These are phyloP conservation scores for Limonium bicolor DNA, from an alignment of 148 eudicot species.

Conservation along the genomic window DNA sequence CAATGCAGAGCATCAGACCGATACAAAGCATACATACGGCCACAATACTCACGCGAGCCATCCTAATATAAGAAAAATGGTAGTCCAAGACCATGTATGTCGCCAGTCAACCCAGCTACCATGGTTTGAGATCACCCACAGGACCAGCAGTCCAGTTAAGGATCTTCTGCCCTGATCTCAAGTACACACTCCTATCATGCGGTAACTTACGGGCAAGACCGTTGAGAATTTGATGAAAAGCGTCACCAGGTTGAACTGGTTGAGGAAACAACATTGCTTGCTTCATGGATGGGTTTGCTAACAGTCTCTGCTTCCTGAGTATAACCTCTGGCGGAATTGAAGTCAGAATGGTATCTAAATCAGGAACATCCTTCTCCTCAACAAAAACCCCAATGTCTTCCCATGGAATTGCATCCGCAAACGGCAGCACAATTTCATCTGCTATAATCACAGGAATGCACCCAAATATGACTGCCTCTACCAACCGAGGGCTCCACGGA, in stretches of 20 bases:
- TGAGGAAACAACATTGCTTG: conserved; percentile 97
- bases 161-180: conserved; percentile 49
- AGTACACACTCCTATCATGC: conserved; percentile 40
- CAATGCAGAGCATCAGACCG: too few species aligned
- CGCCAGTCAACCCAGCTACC: conserved; percentile 24
- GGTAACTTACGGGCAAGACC: conserved; percentile 96
- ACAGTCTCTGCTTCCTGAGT: conserved; percentile 84
- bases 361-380: conserved; percentile 84
- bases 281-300: conserved; percentile 93
- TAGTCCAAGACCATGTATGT: too few species aligned
- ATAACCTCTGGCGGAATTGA: conserved; percentile 78
- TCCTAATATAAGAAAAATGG: too few species aligned
- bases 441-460: conserved; percentile 97
- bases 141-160: conserved; percentile 99
- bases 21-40: too few species aligned
- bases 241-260: conserved; percentile 90
- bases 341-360: conserved; percentile 70
- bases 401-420: conserved; percentile 99
- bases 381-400: conserved; percentile 91
- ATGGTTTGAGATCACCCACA: conserved; percentile 83
- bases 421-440: conserved; percentile 89
- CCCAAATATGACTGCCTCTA: conserved; percentile 93
- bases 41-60: too few species aligned
- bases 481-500: conserved; percentile 97
- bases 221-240: conserved; percentile 92